phyloP scores from a whole-genome alignment of 805 yeast genomes.

The Lipomyces mesembrius region DNA sequence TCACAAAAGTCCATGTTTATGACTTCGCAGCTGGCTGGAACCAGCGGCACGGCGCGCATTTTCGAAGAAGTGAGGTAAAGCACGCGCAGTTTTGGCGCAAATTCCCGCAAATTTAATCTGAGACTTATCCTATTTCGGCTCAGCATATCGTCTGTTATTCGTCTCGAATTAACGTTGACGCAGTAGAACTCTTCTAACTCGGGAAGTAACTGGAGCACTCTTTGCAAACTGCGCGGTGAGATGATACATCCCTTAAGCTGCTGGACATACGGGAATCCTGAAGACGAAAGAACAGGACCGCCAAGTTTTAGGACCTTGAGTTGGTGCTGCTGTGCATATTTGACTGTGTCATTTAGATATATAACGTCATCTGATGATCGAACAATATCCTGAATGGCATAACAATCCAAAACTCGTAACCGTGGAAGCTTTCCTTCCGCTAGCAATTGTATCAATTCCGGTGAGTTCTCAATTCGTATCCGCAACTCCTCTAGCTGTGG shows the following conservation, averaged over 20 bases:
- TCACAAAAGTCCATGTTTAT: slow-evolving; percentile 15
- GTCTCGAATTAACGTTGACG: slow-evolving; percentile 15
- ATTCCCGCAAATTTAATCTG: slow-evolving; percentile 19
- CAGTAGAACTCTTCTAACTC: slow-evolving; percentile 20
- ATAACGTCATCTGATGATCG: slow-evolving; percentile 10
- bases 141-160: slow-evolving; percentile 21
- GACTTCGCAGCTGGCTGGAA: slow-evolving; percentile 18
- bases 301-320: slow-evolving; percentile 11
- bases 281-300: not conserved
- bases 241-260: not conserved
- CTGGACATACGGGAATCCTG: slow-evolving; percentile 21
- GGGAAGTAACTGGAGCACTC: slow-evolving; percentile 15
- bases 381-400: slow-evolving; percentile 13
- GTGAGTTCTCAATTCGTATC: slow-evolving; percentile 18
- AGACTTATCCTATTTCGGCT: slow-evolving; percentile 15
- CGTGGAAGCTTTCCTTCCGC: slow-evolving; percentile 11
- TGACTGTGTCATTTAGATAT: slow-evolving; percentile 7
- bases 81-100: slow-evolving; percentile 16
- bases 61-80: slow-evolving; percentile 17
- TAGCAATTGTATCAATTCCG: slow-evolving; percentile 7
- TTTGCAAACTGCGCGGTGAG: slow-evolving; percentile 18
- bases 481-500: slow-evolving; percentile 16
- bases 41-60: slow-evolving; percentile 20
- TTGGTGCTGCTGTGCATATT: slow-evolving; percentile 11
- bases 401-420: slow-evolving; percentile 16